phyloP scores from a whole-genome alignment of 805 yeast species.

The Starmerella khaoyaiensis region DNA sequence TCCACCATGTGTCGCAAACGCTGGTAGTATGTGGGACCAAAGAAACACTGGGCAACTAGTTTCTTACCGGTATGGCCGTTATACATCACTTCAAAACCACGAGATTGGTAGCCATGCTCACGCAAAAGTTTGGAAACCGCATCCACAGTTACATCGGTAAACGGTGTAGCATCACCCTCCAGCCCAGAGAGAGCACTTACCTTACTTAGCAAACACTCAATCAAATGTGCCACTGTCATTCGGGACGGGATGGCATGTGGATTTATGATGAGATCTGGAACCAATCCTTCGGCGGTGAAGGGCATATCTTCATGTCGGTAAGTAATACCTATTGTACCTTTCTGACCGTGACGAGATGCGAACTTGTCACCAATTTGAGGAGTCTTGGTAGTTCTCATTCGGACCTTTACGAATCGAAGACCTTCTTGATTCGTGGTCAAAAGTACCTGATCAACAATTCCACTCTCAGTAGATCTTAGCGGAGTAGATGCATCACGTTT shows the following conservation, averaged over 20 bases:
- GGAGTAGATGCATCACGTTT: slow-evolving; percentile 99
- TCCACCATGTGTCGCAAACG: slow-evolving; percentile 98
- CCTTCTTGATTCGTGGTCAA: slow-evolving; percentile 98
- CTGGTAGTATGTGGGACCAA: slow-evolving; percentile 99
- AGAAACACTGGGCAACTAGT: slow-evolving; percentile 94
- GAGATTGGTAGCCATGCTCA: slow-evolving; percentile 92
- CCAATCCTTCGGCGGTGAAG: slow-evolving; percentile 86
- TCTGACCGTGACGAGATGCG: slow-evolving; percentile 99
- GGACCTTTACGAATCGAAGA: slow-evolving; percentile 87
- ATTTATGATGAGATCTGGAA: slow-evolving; percentile 92
- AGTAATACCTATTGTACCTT: slow-evolving; percentile 99
- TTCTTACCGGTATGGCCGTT: slow-evolving; percentile 98
- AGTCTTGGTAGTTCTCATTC: slow-evolving; percentile 96
- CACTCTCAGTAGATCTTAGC: slow-evolving; percentile 87
- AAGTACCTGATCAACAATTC: slow-evolving; percentile 95
- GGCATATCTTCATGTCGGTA: slow-evolving; percentile 99
- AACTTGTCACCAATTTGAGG: slow-evolving; percentile 99
- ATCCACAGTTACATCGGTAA: slow-evolving; percentile 96
- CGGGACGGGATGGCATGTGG: slow-evolving; percentile 99
- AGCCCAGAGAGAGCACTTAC: slow-evolving; percentile 89
- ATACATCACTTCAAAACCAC: slow-evolving; percentile 98
- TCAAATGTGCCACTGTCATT: slow-evolving; percentile 99
- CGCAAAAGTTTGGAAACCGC: slow-evolving; percentile 84
- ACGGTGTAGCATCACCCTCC: slow-evolving; percentile 99
- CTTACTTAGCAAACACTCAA: slow-evolving; percentile 91